Conservation (phyloP, 306 rosid genomes). For the Ormosia emarginata region DNA sequence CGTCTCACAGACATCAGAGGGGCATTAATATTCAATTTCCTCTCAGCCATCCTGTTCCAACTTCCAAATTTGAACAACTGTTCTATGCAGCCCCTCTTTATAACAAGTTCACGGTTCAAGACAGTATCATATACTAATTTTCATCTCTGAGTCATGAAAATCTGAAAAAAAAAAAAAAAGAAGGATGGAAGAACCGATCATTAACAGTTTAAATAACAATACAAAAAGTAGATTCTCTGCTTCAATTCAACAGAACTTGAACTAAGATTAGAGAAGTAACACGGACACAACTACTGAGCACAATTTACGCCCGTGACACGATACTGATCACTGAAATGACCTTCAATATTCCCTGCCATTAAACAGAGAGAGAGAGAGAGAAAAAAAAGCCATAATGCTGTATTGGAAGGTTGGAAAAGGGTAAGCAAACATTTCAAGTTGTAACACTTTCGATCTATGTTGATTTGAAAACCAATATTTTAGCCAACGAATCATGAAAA, state of each 20-base stretch:
- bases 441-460: neutral
- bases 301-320: no score
- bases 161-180: slow-evolving; percentile 23
- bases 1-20: slow-evolving; percentile 91
- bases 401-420: no score
- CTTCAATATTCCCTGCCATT: neutral
- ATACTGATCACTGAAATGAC: neutral
- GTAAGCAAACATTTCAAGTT: no score
- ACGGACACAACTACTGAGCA: neutral
- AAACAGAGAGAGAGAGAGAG: neutral
- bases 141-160: slow-evolving; percentile 18
- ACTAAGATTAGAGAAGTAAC: neutral
- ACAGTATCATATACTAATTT: neutral
- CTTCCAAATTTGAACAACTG: slow-evolving; percentile 21
- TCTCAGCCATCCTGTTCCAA: slow-evolving; percentile 56
- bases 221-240: neutral
- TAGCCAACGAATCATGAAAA: neutral
- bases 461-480: neutral
- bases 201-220: neutral
- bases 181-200: neutral
- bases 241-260: slow-evolving; percentile 1
- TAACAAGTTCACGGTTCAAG: slow-evolving; percentile 7
- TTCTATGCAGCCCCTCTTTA: slow-evolving; percentile 15
- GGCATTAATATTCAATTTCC: slow-evolving; percentile 75
- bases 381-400: neutral